Conservation (phyloP, 495 filamentous ascomycete genomes). For the Evansstolkia leycettana region DNA sequence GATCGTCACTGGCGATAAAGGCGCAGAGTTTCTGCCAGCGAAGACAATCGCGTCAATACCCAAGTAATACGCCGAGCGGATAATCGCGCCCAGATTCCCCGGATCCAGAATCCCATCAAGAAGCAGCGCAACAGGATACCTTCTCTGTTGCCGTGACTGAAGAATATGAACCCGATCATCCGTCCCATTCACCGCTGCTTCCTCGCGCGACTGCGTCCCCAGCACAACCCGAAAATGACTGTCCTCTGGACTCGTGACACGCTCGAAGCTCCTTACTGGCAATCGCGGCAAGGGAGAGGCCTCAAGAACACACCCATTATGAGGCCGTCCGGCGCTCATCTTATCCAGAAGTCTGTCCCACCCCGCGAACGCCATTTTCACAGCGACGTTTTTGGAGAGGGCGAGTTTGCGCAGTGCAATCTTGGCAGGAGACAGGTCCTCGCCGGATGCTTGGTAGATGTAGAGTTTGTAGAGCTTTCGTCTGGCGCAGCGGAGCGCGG, state of each 20-base stretch:
- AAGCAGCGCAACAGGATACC: slow-evolving; percentile 68
- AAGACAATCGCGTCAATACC: slow-evolving; percentile 67
- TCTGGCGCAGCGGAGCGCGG: slow-evolving; percentile 55
- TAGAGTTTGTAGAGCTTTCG: slow-evolving; percentile 80
- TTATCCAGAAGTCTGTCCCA: slow-evolving; percentile 62
- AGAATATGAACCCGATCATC: slow-evolving; percentile 25
- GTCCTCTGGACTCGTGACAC: slow-evolving; percentile 24
- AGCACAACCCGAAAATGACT: slow-evolving; percentile 43
- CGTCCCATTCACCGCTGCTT: slow-evolving; percentile 56
- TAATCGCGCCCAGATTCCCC: slow-evolving; percentile 80
- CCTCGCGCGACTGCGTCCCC: slow-evolving; percentile 60
- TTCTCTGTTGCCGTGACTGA: slow-evolving; percentile 13
- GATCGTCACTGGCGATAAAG: slow-evolving; percentile 60
- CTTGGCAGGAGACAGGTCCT: slow-evolving; percentile 26
- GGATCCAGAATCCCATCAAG: slow-evolving; percentile 80
- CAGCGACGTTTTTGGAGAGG: slow-evolving; percentile 35
- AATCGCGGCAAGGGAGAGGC: slow-evolving; percentile 67
- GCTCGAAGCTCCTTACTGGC: slow-evolving; percentile 50
- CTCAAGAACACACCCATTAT: slow-evolving; percentile 86
- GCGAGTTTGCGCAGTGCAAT: slow-evolving; percentile 47
- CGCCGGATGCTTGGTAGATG: slow-evolving; percentile 41
- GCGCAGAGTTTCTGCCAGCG: slow-evolving; percentile 53
- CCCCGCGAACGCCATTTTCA: slow-evolving; percentile 39
- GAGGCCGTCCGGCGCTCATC: slow-evolving; percentile 70
- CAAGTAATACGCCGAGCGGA: slow-evolving; percentile 75